A percentile compares a stretch with the other conserved stretches of the same genome.
These are phyloP conservation scores for Wickerhamiella australiensis DNA, from an alignment of 805 yeast genomes.

Conservation along the genomic window DNA sequence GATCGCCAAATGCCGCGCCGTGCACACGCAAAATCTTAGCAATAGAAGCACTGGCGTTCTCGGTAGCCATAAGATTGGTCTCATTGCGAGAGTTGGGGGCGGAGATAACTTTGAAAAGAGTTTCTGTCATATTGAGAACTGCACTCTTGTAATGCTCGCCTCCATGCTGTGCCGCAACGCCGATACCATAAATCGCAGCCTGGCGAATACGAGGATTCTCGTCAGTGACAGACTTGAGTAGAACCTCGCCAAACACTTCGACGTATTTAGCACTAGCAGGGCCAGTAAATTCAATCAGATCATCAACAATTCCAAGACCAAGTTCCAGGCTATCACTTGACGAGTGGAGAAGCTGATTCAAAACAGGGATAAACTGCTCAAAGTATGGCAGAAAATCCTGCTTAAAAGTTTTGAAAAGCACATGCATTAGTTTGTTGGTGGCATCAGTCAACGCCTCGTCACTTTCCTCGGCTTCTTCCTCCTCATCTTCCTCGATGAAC, in stretches of 20 bases:
- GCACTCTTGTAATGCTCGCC: conserved; percentile 51
- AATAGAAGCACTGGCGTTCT: conserved; percentile 68
- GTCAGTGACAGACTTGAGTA: conserved; percentile 48
- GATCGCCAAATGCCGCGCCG: conserved; percentile 42
- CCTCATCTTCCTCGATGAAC: conserved; percentile 69
- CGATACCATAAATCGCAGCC: conserved; percentile 73
- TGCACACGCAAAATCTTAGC: conserved; percentile 67
- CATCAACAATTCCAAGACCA: conserved; percentile 71
- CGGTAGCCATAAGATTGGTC: conserved; percentile 77
- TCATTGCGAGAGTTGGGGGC: conserved; percentile 78
- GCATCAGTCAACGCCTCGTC: conserved; percentile 88
- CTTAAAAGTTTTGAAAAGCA: conserved; percentile 53
- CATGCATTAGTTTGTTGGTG: conserved; percentile 59
- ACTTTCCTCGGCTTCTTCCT: conserved; percentile 68
- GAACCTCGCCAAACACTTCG: conserved; percentile 48
- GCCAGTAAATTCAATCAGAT: conserved; percentile 70
- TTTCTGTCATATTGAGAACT: conserved; percentile 57
- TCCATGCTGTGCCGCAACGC: conserved; percentile 76
- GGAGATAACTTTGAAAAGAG: conserved; percentile 57
- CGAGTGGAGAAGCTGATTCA: conserved; percentile 50
- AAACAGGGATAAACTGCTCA: conserved; percentile 42
- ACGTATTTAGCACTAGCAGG: conserved; percentile 50
- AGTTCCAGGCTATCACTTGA: conserved; percentile 57
- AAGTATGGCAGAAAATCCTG: conserved; percentile 54
- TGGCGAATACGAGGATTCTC: conserved; percentile 57